A percentile compares a stretch with the other conserved stretches of the same genome.
These are phyloP conservation scores for Xanthoconium stramineum DNA, from an alignment of 768 basidiomycete species.

Conservation along the genomic window DNA sequence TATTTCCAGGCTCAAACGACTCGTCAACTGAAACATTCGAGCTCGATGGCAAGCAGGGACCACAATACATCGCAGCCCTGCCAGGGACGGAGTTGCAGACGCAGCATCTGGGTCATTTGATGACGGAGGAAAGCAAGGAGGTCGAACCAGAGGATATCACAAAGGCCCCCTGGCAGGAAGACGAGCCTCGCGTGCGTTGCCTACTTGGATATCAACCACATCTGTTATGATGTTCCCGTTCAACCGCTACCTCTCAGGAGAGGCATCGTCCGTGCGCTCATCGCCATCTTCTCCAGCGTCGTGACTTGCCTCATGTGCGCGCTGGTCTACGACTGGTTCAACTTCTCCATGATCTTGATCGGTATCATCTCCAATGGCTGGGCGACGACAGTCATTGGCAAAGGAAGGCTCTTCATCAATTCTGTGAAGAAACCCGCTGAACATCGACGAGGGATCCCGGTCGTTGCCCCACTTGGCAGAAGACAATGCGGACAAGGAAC, in stretches of 20 bases:
- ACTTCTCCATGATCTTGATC: no score
- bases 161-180: slow-evolving; percentile 5
- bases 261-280: slow-evolving; percentile 11
- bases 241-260: neutral
- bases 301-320: slow-evolving; percentile 17
- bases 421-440: slow-evolving; percentile 9
- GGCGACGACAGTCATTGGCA: slow-evolving; percentile 22
- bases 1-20: no score
- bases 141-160: neutral
- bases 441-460: no score
- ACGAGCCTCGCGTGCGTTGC: slow-evolving; percentile 13
- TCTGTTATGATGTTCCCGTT: slow-evolving; percentile 5
- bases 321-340: no score
- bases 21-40: no score
- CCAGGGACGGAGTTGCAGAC: slow-evolving; percentile 27
- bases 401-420: slow-evolving; percentile 9
- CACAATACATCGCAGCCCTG: slow-evolving; percentile 24
- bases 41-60: slow-evolving; percentile 12
- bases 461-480: no score
- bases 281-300: slow-evolving; percentile 26
- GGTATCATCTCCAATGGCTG: slow-evolving; percentile 24
- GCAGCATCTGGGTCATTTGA: slow-evolving; percentile 25
- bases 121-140: slow-evolving; percentile 15
- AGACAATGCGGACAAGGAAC: no score
- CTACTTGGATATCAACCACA: slow-evolving; percentile 17